Evolutionary conservation across 2,329 filamentous ascomycete genomes (phyloP).

Genomic region (Hypoxylon sp.): DNA sequence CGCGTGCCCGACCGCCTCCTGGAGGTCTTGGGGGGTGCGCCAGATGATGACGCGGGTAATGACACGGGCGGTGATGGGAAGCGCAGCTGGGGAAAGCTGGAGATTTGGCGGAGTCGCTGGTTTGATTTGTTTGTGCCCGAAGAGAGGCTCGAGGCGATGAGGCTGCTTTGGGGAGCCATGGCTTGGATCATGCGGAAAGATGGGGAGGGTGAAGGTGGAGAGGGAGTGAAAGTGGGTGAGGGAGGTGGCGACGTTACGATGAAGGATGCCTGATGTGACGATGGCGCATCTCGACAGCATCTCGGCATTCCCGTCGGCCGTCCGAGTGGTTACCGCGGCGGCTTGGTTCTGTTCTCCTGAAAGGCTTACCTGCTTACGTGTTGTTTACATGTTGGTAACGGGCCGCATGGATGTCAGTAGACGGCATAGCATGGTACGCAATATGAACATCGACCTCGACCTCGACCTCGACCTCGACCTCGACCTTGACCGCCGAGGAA

Average conservation of each 20-base stretch:
- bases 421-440: not conserved
- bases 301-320: not conserved
- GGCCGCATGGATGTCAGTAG: not conserved
- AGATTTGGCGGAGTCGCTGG: constrained; percentile 70
- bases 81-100: constrained; percentile 64
- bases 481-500: too few species aligned
- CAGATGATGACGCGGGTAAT: constrained; percentile 40
- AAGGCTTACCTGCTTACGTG: too few species aligned
- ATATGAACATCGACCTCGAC: not conserved
- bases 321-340: too few species aligned
- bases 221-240: not conserved
- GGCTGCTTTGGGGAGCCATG: constrained; percentile 69
- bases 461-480: too few species aligned
- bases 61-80: constrained; percentile 47
- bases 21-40: constrained; percentile 63
- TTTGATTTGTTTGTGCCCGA: constrained; percentile 68
- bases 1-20: constrained; percentile 68
- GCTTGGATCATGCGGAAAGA: constrained; percentile 68
- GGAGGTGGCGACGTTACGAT: constrained; percentile 35
- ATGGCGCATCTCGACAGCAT: too few species aligned
- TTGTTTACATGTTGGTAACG: too few species aligned
- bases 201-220: constrained; percentile 40
- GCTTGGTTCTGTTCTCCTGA: too few species aligned
- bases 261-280: constrained; percentile 31
- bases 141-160: constrained; percentile 68